Evolutionary conservation across 768 basidiomycete species (phyloP).

Genomic region (Xerocomus spinulosus): DNA sequence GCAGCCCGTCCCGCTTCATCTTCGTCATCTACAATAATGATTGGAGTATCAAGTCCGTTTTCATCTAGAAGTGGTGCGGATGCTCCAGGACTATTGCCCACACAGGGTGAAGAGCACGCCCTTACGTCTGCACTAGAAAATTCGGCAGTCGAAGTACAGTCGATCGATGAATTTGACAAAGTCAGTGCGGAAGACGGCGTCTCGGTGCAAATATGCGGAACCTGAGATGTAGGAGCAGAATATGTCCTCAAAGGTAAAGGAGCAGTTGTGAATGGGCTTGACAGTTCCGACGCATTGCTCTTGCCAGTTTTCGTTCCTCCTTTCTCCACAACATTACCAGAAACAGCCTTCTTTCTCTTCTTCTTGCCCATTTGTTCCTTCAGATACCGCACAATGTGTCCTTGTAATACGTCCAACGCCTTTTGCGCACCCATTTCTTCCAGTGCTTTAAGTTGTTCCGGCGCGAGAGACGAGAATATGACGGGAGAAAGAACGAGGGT

Average conservation of each 20-base stretch:
- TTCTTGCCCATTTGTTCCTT: constrained; percentile 60
- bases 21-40: constrained; percentile 59
- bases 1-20: constrained; percentile 49
- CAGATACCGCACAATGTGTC: constrained; percentile 78
- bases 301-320: constrained; percentile 37
- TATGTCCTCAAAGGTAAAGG: constrained; percentile 34
- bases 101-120: constrained; percentile 17
- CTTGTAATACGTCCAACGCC: constrained; percentile 76
- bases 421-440: constrained; percentile 79
- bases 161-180: constrained; percentile 9
- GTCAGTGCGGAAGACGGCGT: background rate
- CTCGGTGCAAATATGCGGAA: constrained; percentile 2
- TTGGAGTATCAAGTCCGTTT: constrained; percentile 41
- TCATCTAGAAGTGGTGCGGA: constrained; percentile 30
- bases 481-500: constrained; percentile 79
- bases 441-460: constrained; percentile 67
- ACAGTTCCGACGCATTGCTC: constrained; percentile 27
- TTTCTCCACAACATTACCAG: constrained; percentile 35
- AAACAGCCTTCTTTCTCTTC: constrained; percentile 37
- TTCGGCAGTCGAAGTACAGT: constrained; percentile 5
- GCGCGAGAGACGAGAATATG: constrained; percentile 75
- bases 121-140: constrained; percentile 4
- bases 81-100: constrained; percentile 24
- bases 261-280: constrained; percentile 44
- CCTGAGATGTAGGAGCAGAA: background rate